These are phyloP conservation scores for Podospora pseudoanserina DNA, from an alignment of 495 filamentous ascomycete genomes.

Conservation along the genomic window DNA sequence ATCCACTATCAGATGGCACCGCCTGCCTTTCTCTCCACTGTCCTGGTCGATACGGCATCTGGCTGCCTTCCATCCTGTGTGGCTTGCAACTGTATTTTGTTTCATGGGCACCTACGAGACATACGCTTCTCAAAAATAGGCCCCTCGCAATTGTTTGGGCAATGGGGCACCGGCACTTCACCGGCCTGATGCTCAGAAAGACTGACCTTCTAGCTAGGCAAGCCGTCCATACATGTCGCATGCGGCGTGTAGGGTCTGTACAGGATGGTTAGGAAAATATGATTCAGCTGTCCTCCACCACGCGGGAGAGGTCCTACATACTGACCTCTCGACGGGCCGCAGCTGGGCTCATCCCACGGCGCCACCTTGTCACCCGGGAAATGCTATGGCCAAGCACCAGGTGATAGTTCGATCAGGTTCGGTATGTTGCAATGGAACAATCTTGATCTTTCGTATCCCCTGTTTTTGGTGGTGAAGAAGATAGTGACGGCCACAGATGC, in stretches of 20 bases:
- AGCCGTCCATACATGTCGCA: not conserved
- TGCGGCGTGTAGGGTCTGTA: not conserved
- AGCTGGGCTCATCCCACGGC: not conserved
- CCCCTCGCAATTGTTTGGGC: too few species aligned
- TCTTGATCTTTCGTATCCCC: not conserved
- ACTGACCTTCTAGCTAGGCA: not conserved
- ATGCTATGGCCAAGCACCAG: not conserved
- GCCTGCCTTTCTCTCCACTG: not conserved
- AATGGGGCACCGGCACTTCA: too few species aligned
- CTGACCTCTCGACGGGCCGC: too few species aligned
- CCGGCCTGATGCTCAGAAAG: not conserved
- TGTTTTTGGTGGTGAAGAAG: too few species aligned
- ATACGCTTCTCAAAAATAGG: not conserved
- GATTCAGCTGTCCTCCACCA: not conserved
- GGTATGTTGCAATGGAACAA: not conserved
- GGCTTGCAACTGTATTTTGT: not conserved
- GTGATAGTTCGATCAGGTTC: not conserved
- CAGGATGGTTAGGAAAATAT: not conserved
- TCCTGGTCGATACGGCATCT: not conserved
- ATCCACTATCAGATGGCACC: not conserved
- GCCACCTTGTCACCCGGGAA: not conserved
- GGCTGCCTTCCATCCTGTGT: constrained; percentile 5
- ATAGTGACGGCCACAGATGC: not conserved
- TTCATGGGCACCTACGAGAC: not conserved
- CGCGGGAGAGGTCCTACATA: not conserved